These are phyloP conservation scores for Microdochium trichocladiopsis DNA, from an alignment of 2,329 filamentous ascomycete genomes.

Conservation along the genomic window DNA sequence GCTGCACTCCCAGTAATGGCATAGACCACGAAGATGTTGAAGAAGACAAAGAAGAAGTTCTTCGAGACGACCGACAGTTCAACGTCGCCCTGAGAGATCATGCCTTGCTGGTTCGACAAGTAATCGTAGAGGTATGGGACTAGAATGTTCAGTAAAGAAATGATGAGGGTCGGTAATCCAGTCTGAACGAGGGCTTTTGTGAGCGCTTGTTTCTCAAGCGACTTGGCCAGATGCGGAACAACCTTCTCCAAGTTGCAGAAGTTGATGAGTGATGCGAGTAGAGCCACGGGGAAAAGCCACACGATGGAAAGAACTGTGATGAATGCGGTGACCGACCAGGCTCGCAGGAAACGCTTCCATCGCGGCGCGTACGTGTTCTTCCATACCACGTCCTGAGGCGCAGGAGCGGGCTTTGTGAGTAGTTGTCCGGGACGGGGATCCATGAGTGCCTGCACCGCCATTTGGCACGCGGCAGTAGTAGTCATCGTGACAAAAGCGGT, in stretches of 20 bases:
- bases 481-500: constrained; percentile 97
- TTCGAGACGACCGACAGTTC: constrained; percentile 94
- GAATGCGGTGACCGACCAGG: constrained; percentile 77
- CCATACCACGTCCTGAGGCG: constrained; percentile 93
- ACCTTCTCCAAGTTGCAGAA: constrained; percentile 71
- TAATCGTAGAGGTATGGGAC: constrained; percentile 95
- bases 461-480: constrained; percentile 84
- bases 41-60: constrained; percentile 99
- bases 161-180: constrained; percentile 75
- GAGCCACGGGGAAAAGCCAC: constrained; percentile 78
- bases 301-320: constrained; percentile 80
- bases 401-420: constrained; percentile 77
- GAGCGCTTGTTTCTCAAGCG: constrained; percentile 61
- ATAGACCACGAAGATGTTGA: constrained; percentile 96
- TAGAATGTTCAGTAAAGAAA: constrained; percentile 80
- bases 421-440: constrained; percentile 84
- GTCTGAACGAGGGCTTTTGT: constrained; percentile 75
- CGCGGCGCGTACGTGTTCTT: constrained; percentile 81
- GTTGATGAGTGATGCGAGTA: constrained; percentile 72
- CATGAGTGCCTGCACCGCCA: constrained; percentile 91
- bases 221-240: constrained; percentile 61
- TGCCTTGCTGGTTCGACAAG: constrained; percentile 84
- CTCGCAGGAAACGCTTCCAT: constrained; percentile 63
- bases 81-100: constrained; percentile 90
- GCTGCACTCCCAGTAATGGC: constrained; percentile 73